Conservation (phyloP, 208 protist genomes). For the Leishmania amazonensis region DNA sequence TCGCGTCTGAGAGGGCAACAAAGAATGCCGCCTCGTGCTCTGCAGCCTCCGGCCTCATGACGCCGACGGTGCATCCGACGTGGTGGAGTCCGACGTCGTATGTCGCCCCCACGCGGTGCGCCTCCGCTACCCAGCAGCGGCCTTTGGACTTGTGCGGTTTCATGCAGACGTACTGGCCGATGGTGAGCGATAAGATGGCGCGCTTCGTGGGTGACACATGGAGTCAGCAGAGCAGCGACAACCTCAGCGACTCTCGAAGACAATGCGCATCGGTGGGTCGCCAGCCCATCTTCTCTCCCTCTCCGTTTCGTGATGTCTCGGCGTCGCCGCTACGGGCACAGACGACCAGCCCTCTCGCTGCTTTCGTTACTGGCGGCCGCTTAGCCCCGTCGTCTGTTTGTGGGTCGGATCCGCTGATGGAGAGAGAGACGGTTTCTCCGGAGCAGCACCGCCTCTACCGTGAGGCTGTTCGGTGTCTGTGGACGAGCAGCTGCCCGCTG, state of each 20-base stretch:
- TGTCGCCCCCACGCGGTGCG: not conserved
- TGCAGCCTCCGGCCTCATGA: constrained; percentile 1
- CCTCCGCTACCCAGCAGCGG: constrained; percentile 1
- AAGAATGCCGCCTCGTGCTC: not conserved
- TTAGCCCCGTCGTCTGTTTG: not conserved
- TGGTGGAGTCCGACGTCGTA: constrained; percentile 23
- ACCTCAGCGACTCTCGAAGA: not conserved
- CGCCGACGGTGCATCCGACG: constrained; percentile 14
- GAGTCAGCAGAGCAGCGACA: constrained; percentile 24
- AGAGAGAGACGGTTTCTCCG: not conserved
- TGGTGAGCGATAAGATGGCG: constrained; percentile 31
- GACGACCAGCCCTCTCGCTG: not conserved
- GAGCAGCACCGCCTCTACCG: constrained; percentile 28
- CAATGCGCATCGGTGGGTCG: not conserved
- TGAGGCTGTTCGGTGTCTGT: constrained; percentile 16
- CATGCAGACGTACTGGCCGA: constrained; percentile 35
- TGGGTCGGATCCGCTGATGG: not conserved
- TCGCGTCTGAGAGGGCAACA: not conserved
- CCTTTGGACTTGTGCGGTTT: constrained; percentile 28
- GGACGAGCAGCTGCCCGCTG: not conserved
- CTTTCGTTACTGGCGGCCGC: not conserved
- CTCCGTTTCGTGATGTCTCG: constrained; percentile 19
- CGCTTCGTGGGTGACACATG: constrained; percentile 14
- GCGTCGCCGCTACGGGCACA: constrained; percentile 2
- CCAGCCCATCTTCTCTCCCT: constrained; percentile 11